Evolutionary conservation across 78 protist genomes (phyloP).

Genomic region (Guillardia theta): DNA sequence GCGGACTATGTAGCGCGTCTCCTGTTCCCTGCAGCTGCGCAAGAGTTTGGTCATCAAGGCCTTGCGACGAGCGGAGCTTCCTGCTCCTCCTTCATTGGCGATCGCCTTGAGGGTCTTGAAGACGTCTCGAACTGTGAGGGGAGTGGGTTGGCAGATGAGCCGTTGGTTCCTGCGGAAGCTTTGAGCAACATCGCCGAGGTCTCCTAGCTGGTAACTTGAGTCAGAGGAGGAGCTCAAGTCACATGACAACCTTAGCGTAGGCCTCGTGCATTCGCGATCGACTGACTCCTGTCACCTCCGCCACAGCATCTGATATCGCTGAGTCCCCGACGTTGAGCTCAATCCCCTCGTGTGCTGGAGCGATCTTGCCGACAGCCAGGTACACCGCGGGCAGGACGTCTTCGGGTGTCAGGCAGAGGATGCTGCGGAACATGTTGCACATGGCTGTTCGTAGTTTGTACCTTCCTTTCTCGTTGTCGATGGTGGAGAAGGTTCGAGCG

Average conservation of each 20-base stretch:
- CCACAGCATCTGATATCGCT: background rate
- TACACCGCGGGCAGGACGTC: background rate
- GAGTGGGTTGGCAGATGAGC: background rate
- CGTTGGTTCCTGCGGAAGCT: background rate
- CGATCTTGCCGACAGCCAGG: background rate
- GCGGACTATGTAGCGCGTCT: background rate
- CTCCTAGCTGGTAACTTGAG: background rate
- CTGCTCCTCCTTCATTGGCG: background rate
- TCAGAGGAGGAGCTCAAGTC: too few relatives aligned
- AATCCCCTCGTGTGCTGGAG: background rate
- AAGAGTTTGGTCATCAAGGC: background rate
- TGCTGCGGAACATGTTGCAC: background rate
- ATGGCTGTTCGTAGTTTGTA: background rate
- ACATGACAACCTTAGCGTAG: too few relatives aligned
- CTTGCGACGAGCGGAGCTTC: background rate
- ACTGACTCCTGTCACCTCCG: background rate
- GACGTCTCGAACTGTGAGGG: background rate
- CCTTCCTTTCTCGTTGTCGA: background rate
- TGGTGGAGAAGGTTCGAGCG: background rate
- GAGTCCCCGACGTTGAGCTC: background rate
- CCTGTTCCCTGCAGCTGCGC: background rate
- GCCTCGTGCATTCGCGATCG: background rate
- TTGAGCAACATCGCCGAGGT: background rate
- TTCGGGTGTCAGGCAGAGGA: background rate
- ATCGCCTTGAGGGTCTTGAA: background rate